Evolutionary conservation across 2,329 filamentous ascomycete species (phyloP), one percentile per base, ranked within the genome.

Genomic region (Arthrocladium fulminans): DNA sequence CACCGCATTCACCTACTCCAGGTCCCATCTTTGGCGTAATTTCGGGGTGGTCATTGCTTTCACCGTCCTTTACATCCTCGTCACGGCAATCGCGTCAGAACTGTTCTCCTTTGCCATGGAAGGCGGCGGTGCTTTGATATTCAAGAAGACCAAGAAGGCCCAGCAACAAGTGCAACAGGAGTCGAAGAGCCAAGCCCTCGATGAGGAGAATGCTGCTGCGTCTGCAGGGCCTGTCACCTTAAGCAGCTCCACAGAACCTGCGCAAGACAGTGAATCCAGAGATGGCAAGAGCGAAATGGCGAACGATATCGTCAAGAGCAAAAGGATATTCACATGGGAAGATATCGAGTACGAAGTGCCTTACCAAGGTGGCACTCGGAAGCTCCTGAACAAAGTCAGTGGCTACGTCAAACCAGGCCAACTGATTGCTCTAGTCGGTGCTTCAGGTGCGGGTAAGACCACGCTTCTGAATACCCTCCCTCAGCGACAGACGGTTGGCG

Each of bases 381-480:
- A 79, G 61, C 70, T 86, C 1, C 68, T 87, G 41, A 83, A 86
- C 59, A 73, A 80, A 3, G 78, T 92, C 51, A 82, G 74, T 49
- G 87, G 87, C 1, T 90, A 86, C 56, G 86, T 81, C 1, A 88
- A 88, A 59, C 87, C 87, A 1, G 86, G 87, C 15, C 67, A 84
- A 15, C 81, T 94, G 76, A 80, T 87, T 37, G 87, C 87, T 0
- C 70, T 94, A 1, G 86, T 92, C 73, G 88, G 88, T 47, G 84
- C 84, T 1, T 86, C 80, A 3, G 86, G 85, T 37, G 87, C 88
- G 7, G 88, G 87, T 10, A 94, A 94, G 67, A 89, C 86, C 0
- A 92, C 87, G 0, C 69, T 94, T 0, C 72, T 94, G 15, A 88
- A 92, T 63, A 87, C 84, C 0, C 67, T 86, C 1, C 81, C 85